Evolutionary conservation across 2,329 filamentous ascomycete genomes (phyloP), one percentile per base, ranked within the genome.

Genomic region (Trematosphaeria pertusa): DNA sequence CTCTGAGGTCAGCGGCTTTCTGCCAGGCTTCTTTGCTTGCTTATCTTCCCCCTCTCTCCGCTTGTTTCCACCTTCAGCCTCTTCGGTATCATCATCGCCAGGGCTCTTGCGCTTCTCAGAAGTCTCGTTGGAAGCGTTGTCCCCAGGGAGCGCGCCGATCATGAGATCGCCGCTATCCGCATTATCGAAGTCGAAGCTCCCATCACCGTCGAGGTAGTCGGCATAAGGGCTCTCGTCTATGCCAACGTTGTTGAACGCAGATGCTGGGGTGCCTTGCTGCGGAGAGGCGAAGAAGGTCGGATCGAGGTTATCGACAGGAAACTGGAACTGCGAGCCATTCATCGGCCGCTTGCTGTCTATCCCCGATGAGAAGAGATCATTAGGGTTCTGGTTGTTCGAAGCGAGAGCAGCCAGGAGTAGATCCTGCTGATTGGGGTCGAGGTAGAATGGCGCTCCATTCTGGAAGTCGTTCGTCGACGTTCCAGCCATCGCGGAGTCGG

Each of bases 1-100:
- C 73, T 97, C 94, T 17, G 90, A 95, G 37, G 91, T 97, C 64
- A 97, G 80, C 15, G 93, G 94, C 79, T 99, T 99, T 54, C 94
- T 85, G 39, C 94, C 94, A 4, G 94, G 93, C 76, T 97, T 99
- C 84, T 97, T 97, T 18, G 90, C 85, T 33, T 87, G 81, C 75
- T 94, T 96, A 34, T 92, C 90, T 45, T 91, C 86, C 48, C 87
- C 85, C 73, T 96, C 91, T 50, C 89, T 84, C 56, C 91, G 84
- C 78, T 92, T 94, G 48, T 85, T 84, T 57, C 84, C 84, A 34
- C 71, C 88, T 5, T 88, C 87, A 1, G 85, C 77, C 10, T 88
- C 70, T 14, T 77, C 75, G 2, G 57, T 84, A 22, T 86, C 84
- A 37, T 87, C 86, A 35, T 88, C 86, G 34, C 87, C 86, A 0